Conservation (phyloP, 257 asterid species). For the Primulina eburnea region DNA sequence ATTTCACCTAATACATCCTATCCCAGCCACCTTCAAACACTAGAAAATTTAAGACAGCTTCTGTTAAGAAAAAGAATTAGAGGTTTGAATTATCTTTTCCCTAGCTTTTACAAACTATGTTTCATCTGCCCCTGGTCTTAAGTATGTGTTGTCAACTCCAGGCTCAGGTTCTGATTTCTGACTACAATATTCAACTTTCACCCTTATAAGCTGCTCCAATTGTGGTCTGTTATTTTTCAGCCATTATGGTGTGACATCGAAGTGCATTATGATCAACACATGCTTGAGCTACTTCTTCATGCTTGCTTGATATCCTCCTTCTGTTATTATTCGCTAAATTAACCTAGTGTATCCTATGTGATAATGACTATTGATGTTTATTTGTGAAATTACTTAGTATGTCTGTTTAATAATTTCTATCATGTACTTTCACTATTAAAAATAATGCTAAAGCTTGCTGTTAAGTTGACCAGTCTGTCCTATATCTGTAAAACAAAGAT, state of each 20-base stretch:
- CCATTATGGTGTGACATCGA: neutral
- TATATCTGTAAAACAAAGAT: slow-evolving; percentile 4
- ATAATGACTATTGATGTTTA: neutral
- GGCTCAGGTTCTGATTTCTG: neutral
- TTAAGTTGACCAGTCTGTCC: neutral
- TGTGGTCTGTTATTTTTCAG: neutral
- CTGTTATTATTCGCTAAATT: neutral
- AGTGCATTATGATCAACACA: neutral
- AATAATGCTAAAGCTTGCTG: neutral
- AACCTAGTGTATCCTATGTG: neutral
- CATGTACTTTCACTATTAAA: neutral
- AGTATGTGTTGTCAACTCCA: neutral
- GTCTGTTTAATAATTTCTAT: slow-evolving; percentile 5
- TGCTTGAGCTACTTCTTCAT: neutral
- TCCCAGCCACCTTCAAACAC: neutral
- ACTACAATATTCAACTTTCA: neutral
- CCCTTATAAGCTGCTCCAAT: neutral
- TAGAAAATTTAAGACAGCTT: no score
- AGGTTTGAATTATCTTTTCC: neutral
- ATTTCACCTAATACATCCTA: no score
- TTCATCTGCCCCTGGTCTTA: neutral
- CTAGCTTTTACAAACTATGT: neutral
- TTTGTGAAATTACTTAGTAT: neutral
- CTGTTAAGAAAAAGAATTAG: neutral
- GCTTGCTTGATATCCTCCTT: neutral